phyloP scores from a whole-genome alignment of 805 yeast species.

The Peterozyma toletana region DNA sequence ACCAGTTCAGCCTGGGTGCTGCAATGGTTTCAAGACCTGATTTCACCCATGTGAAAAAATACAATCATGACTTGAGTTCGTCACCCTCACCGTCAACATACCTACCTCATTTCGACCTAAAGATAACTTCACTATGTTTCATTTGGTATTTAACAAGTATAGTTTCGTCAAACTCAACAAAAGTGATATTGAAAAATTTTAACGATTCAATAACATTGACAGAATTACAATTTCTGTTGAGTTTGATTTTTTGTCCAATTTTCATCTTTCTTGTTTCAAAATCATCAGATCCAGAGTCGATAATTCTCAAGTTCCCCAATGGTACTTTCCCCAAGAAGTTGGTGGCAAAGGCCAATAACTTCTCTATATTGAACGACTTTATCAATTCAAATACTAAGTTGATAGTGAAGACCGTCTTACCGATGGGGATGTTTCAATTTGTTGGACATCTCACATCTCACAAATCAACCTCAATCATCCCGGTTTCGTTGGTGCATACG shows the following conservation, averaged over 20 bases:
- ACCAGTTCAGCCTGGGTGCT: no score
- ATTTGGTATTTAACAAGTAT: slow-evolving; percentile 81
- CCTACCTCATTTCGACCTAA: slow-evolving; percentile 4
- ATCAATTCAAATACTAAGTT: slow-evolving; percentile 41
- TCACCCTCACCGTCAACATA: slow-evolving; percentile 2
- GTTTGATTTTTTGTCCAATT: slow-evolving; percentile 50
- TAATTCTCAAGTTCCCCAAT: slow-evolving; percentile 26
- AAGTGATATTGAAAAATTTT: slow-evolving; percentile 62
- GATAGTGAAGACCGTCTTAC: slow-evolving; percentile 63
- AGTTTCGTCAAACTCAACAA: slow-evolving; percentile 74
- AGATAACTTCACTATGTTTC: slow-evolving; percentile 37
- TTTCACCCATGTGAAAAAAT: no score
- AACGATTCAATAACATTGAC: slow-evolving; percentile 85
- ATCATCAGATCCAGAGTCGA: slow-evolving; percentile 15
- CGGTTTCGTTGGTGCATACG: slow-evolving; percentile 93
- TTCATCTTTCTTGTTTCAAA: slow-evolving; percentile 30
- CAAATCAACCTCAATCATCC: slow-evolving; percentile 85
- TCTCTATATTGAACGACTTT: slow-evolving; percentile 28
- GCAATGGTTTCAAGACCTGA: no score
- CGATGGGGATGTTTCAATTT: slow-evolving; percentile 93
- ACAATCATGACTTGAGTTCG: neutral
- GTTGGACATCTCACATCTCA: slow-evolving; percentile 88
- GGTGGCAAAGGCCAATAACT: slow-evolving; percentile 13
- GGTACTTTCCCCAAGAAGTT: slow-evolving; percentile 42
- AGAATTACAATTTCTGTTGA: slow-evolving; percentile 76